A percentile compares a stretch with the other conserved stretches of the same genome.
Conservation (phyloP, 2,329 filamentous ascomycete species). For the Epicoccum nigrum region DNA sequence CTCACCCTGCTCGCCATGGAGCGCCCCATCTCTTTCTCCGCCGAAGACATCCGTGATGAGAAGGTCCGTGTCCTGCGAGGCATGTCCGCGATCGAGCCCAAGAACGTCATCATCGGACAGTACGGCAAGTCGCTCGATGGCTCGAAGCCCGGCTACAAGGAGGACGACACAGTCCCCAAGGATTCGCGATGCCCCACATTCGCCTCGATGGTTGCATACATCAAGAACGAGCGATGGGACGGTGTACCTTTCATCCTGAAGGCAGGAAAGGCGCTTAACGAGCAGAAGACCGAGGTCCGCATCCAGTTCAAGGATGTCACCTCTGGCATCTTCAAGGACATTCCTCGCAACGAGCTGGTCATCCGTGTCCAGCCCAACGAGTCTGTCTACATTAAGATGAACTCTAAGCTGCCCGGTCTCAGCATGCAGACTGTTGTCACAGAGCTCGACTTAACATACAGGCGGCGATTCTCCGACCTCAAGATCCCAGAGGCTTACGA, state of each 20-base stretch:
- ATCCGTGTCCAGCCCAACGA: constrained; percentile 99
- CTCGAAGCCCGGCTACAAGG: constrained; percentile 96
- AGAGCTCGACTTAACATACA: constrained; percentile 96
- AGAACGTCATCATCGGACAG: constrained; percentile 99
- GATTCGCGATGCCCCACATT: constrained; percentile 98
- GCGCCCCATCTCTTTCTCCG: constrained; percentile 95
- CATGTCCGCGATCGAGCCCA: constrained; percentile 94
- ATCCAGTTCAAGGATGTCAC: constrained; percentile 99
- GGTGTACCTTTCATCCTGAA: constrained; percentile 99
- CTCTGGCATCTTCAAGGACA: constrained; percentile 99
- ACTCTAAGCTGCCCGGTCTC: constrained; percentile 96
- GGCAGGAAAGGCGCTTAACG: constrained; percentile 97
- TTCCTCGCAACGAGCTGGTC: constrained; percentile 97
- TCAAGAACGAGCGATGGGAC: constrained; percentile 99
- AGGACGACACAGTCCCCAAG: constrained; percentile 97
- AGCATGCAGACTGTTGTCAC: constrained; percentile 99
- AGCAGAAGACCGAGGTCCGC: constrained; percentile 99
- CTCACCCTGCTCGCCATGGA: constrained; percentile 97
- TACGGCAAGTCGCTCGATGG: constrained; percentile 96
- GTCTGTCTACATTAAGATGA: constrained; percentile 99
- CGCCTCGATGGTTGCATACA: constrained; percentile 95
- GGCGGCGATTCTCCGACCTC: constrained; percentile 96
- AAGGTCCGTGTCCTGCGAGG: constrained; percentile 95
- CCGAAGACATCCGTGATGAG: constrained; percentile 97
- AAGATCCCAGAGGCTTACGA: constrained; percentile 99